Evolutionary conservation across 2,329 filamentous ascomycete genomes (phyloP), one percentile per base, ranked within the genome.

Genomic region (Calonectria leucothoes): DNA sequence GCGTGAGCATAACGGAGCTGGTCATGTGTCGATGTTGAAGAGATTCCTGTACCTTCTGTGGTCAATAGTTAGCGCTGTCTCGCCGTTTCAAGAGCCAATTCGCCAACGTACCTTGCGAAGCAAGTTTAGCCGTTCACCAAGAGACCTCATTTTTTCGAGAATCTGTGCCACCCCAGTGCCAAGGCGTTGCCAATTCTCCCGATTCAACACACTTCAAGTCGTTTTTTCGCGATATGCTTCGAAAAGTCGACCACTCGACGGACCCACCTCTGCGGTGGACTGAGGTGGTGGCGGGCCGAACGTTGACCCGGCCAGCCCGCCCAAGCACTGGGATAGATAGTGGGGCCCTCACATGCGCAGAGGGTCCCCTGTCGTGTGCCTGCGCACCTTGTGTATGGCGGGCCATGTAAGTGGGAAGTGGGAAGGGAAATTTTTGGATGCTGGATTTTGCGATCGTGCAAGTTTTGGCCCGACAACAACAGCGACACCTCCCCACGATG

Each of bases 81-180:
- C 52, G n/a, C n/a, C 25, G 11, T 48, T 27, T 15, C 14, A 51
- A 29, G 29, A 25, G 27, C 33, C 51, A n/a, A 48, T 37, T 35
- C 66, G 71, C 70, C 74, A 72, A 88, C 92, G 84, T 89, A 95
- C 94, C 84, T 90, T 88, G 84, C 91, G 92, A 83, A 97, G 87
- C 85, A 91, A 92, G 83, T 93, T 92, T 90, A 95, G 92, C 80
- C 95, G 93, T 86, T 92, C 91, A 81, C 90, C 83, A 85, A 94
- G 84, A 77, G 87, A 82, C 77, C 84, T 82, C 84, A 86, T 86
- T 33, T 77, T 77, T 84, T 80, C 23, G 59, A 63, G 73, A 65
- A 74, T 67, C 69, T 55, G 68, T 66, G 57, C 65, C 33, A 4
- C 75, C 73, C 73, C 61, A 66, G 72, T 72, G 66, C 45, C 71